These are phyloP conservation scores for Elsinoe fawcettii DNA, from an alignment of 2,329 filamentous ascomycete genomes.

Conservation along the genomic window DNA sequence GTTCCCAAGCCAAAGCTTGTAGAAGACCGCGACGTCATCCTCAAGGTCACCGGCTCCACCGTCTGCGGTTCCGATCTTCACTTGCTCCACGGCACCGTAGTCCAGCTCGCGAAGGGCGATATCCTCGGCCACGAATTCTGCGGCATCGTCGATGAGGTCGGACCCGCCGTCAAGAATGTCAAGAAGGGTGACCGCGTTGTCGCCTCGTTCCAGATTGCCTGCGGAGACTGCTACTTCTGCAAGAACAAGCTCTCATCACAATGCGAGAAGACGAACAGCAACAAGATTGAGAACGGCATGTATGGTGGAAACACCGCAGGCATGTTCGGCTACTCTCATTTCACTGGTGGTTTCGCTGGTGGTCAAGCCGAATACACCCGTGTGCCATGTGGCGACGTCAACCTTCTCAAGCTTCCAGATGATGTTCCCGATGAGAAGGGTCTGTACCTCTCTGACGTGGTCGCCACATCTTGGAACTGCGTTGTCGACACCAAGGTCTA, in stretches of 20 bases:
- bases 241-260: slow-evolving; percentile 69
- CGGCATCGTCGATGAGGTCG: slow-evolving; percentile 42
- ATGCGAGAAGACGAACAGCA: slow-evolving; percentile 73
- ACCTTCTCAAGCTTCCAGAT: slow-evolving; percentile 70
- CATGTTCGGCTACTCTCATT: slow-evolving; percentile 54
- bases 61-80: slow-evolving; percentile 56
- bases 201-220: slow-evolving; percentile 78
- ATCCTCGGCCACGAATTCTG: slow-evolving; percentile 48
- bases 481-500: slow-evolving; percentile 81
- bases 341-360: slow-evolving; percentile 79
- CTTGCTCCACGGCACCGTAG: slow-evolving; percentile 43
- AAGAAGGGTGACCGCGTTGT: slow-evolving; percentile 57
- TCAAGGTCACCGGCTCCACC: slow-evolving; percentile 64
- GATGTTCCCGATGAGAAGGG: slow-evolving; percentile 77
- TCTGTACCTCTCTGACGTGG: slow-evolving; percentile 72
- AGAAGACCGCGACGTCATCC: slow-evolving; percentile 67
- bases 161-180: slow-evolving; percentile 36
- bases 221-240: slow-evolving; percentile 64
- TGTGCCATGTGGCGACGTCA: slow-evolving; percentile 72
- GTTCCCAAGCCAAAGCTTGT: slow-evolving; percentile 63
- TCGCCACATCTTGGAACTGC: slow-evolving; percentile 70
- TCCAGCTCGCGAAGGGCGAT: slow-evolving; percentile 46
- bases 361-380: slow-evolving; percentile 83
- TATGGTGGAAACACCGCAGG: slow-evolving; percentile 71
- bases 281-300: slow-evolving; percentile 62